Conservation (phyloP, 208 protist genomes). For the Leishmania turanica region DNA sequence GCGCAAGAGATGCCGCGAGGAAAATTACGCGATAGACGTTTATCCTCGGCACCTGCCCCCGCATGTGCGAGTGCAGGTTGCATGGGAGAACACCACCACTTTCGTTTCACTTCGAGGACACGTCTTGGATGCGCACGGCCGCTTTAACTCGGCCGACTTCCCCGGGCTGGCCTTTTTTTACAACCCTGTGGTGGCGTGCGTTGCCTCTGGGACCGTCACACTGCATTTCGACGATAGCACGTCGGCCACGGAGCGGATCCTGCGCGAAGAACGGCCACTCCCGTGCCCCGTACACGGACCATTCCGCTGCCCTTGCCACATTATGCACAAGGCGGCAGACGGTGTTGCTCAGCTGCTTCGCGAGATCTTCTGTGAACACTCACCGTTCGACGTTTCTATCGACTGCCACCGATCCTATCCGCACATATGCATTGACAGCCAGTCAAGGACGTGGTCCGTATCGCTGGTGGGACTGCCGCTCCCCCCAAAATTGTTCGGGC, state of each 20-base stretch:
- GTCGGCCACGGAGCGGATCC: not conserved
- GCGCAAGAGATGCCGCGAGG: slow-evolving; percentile 22
- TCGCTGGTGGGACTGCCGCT: slow-evolving; percentile 26
- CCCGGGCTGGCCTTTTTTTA: slow-evolving; percentile 56
- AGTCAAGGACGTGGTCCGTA: slow-evolving; percentile 24
- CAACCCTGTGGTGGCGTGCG: slow-evolving; percentile 25
- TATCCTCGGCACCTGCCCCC: slow-evolving; percentile 10
- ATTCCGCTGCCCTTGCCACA: slow-evolving; percentile 55
- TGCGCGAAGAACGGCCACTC: slow-evolving; percentile 1
- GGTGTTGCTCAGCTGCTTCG: slow-evolving; percentile 36
- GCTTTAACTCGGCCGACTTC: slow-evolving; percentile 40
- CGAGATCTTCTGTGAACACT: slow-evolving; percentile 36
- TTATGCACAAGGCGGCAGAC: slow-evolving; percentile 43
- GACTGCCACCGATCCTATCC: slow-evolving; percentile 25
- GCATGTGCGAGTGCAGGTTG: slow-evolving; percentile 20
- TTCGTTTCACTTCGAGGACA: slow-evolving; percentile 29
- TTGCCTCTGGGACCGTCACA: slow-evolving; percentile 18
- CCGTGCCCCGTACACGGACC: slow-evolving; percentile 60
- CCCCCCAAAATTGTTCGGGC: slow-evolving; percentile 23
- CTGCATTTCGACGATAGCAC: slow-evolving; percentile 12
- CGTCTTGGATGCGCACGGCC: slow-evolving; percentile 42
- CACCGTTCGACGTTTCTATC: slow-evolving; percentile 33
- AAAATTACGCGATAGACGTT: not conserved
- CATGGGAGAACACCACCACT: not conserved
- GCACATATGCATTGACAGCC: slow-evolving; percentile 31